These are phyloP conservation scores for Phytophthora meadii DNA, from an alignment of 352 stramenopile genomes.

Conservation along the genomic window DNA sequence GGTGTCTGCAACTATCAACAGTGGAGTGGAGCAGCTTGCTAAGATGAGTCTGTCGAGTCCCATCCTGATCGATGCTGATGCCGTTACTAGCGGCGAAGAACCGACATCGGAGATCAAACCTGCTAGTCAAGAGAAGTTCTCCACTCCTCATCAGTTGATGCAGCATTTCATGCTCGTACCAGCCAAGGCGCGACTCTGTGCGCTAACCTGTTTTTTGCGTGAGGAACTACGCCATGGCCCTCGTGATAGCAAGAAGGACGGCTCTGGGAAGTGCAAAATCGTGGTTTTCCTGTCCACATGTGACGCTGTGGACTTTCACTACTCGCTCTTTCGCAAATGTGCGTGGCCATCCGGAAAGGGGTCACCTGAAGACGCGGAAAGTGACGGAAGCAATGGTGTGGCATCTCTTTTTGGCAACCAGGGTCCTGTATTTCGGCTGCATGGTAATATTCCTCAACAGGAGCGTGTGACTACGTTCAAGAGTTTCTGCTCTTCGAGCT, in stretches of 20 bases:
- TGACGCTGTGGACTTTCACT: constrained; percentile 97
- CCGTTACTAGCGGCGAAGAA: constrained; percentile 27
- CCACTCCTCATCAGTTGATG: constrained; percentile 92
- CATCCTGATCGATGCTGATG: constrained; percentile 81
- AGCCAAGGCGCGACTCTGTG: constrained; percentile 93
- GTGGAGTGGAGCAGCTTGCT: constrained; percentile 80
- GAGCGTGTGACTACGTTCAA: constrained; percentile 96
- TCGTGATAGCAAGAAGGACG: constrained; percentile 28
- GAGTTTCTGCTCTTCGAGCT: constrained; percentile 91
- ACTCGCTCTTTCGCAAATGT: constrained; percentile 90
- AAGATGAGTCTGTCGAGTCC: constrained; percentile 85
- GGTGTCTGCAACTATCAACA: constrained; percentile 91
- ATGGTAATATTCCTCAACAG: constrained; percentile 97
- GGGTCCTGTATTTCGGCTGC: constrained; percentile 84
- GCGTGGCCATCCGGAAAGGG: constrained; percentile 77
- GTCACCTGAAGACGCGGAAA: constrained; percentile 83
- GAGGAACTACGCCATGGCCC: constrained; percentile 61
- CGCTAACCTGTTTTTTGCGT: constrained; percentile 93
- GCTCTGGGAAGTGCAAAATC: constrained; percentile 70
- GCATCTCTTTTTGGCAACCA: constrained; percentile 70
- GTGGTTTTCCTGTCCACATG: constrained; percentile 98
- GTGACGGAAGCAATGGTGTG: constrained; percentile 56
- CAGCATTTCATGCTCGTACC: constrained; percentile 97
- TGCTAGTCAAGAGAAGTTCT: constrained; percentile 73
- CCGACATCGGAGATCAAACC: constrained; percentile 17